Evolutionary conservation across 495 filamentous ascomycete genomes (phyloP).

Genomic region (Penicillium arizonense): DNA sequence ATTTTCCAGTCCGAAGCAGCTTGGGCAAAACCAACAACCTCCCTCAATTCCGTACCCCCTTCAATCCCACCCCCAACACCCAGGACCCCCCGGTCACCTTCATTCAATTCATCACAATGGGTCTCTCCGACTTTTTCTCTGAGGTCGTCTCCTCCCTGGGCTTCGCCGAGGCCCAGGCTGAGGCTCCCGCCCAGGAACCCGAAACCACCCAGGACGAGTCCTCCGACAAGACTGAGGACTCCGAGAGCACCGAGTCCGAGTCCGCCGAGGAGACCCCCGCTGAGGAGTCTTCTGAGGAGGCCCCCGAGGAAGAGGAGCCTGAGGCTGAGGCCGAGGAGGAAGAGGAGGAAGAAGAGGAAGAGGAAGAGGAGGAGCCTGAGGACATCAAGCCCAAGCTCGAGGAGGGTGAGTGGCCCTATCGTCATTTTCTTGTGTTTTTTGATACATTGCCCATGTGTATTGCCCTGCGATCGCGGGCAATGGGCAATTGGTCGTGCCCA

Average conservation of each 20-base stretch:
- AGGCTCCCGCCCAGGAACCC: conserved; percentile 48
- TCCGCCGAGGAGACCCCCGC: conserved; percentile 37
- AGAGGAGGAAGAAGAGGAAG: conserved; percentile 61
- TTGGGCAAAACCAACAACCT: conserved; percentile 41
- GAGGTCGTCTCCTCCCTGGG: conserved; percentile 58
- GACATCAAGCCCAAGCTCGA: conserved; percentile 87
- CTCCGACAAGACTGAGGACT: conserved; percentile 45
- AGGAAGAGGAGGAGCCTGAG: conserved; percentile 85
- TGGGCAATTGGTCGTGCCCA: conserved; percentile 2
- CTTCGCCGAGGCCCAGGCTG: conserved; percentile 59
- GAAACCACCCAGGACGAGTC: conserved; percentile 52
- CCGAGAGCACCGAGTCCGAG: conserved; percentile 31
- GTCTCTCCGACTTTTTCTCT: conserved; percentile 62
- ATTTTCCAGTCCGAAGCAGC: conserved; percentile 40
- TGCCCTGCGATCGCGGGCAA: not conserved
- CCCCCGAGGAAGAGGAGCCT: conserved; percentile 45
- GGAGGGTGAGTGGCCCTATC: conserved; percentile 67
- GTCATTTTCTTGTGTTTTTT: not conserved
- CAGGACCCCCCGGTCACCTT: conserved; percentile 25
- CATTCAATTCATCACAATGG: conserved; percentile 55
- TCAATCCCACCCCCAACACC: conserved; percentile 20
- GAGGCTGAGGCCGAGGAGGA: conserved; percentile 45
- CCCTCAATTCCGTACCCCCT: conserved; percentile 33
- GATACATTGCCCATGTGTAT: not conserved
- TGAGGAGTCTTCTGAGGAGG: conserved; percentile 48